These are phyloP conservation scores for Fusarium redolens DNA, from an alignment of 2,329 filamentous ascomycete genomes.

Conservation along the genomic window DNA sequence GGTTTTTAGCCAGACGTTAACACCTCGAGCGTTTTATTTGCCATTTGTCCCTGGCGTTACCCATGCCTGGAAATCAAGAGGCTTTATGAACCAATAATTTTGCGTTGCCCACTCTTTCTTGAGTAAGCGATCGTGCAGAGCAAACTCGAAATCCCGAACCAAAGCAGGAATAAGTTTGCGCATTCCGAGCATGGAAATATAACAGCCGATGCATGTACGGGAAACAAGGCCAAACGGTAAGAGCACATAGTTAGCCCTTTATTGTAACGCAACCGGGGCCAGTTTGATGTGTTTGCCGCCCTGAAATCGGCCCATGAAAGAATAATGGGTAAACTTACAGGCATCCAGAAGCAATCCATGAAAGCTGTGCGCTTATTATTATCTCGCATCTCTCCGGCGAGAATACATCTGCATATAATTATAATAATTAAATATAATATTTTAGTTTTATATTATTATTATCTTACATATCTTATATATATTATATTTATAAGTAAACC, in stretches of 20 bases:
- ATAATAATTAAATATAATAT: no score
- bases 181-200: neutral
- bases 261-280: no score
- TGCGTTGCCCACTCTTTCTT: neutral
- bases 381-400: neutral
- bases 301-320: accelerated
- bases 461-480: no score
- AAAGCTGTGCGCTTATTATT: accelerated
- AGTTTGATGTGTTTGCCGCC: no score
- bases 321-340: accelerated
- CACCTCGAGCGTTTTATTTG: no score
- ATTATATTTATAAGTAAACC: no score
- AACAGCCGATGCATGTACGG: accelerated
- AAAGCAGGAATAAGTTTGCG: neutral
- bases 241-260: accelerated
- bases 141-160: neutral
- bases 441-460: no score
- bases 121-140: accelerated
- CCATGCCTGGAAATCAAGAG: neutral
- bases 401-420: no score
- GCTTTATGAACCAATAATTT: neutral
- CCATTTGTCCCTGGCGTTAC: neutral
- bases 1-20: no score
- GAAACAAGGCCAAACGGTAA: accelerated
- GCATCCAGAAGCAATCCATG: neutral